These are phyloP conservation scores for Pleomassaria siparia DNA, from an alignment of 2,329 filamentous ascomycete genomes.

Conservation along the genomic window DNA sequence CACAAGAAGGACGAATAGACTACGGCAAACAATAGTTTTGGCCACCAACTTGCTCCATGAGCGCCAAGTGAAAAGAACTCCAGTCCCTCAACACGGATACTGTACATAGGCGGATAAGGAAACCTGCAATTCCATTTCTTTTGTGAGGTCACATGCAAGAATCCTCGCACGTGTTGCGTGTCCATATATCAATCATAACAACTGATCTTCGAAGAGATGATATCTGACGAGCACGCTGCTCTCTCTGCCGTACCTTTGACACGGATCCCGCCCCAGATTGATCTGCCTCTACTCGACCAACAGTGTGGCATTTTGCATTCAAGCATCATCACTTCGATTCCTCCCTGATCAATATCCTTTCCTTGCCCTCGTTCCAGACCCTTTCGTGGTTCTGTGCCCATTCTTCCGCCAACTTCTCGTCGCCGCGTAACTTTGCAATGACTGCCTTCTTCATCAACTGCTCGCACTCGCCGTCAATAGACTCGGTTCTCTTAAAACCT, in stretches of 20 bases:
- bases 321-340: neutral
- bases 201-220: too few relatives aligned
- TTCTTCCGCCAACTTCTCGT: slow-evolving; percentile 39
- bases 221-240: too few relatives aligned
- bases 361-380: slow-evolving; percentile 35
- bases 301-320: neutral
- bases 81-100: slow-evolving; percentile 3
- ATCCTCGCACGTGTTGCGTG: neutral
- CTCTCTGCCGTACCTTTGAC: too few relatives aligned
- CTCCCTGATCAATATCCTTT: slow-evolving; percentile 9
- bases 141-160: slow-evolving; percentile 18
- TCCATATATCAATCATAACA: too few relatives aligned
- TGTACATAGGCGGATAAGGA: slow-evolving; percentile 24
- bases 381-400: slow-evolving; percentile 41
- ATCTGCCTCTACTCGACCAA: neutral
- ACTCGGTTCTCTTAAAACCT: slow-evolving; percentile 68
- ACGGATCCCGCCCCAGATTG: neutral
- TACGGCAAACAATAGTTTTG: slow-evolving; percentile 6
- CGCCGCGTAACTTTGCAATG: slow-evolving; percentile 67
- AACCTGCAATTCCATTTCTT: slow-evolving; percentile 35
- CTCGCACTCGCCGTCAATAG: slow-evolving; percentile 71
- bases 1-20: slow-evolving; percentile 78
- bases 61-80: neutral
- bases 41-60: neutral
- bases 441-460: slow-evolving; percentile 81